phyloP scores from a whole-genome alignment of 441 rosid genomes.

The Populus trichocarpa region DNA sequence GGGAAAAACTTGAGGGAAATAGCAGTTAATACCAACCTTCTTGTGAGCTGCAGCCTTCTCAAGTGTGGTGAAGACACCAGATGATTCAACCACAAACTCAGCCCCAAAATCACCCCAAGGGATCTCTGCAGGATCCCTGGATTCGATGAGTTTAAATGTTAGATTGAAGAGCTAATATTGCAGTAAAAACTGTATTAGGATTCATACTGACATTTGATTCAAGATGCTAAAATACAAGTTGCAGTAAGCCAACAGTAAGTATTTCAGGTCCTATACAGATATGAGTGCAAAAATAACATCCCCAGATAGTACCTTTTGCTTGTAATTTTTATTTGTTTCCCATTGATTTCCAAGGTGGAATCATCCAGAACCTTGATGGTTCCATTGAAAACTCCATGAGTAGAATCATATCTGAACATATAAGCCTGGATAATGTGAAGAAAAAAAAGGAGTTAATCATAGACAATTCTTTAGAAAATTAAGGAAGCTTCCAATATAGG shows the following conservation, averaged over 20 bases:
- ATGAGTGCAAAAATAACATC: background rate
- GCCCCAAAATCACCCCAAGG: conserved; percentile 97
- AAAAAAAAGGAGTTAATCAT: background rate
- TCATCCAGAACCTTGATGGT: conserved; percentile 66
- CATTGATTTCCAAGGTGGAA: conserved; percentile 86
- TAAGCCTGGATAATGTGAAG: conserved; percentile 57
- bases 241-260: background rate
- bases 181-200: background rate
- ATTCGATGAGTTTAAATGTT: conserved; percentile 12
- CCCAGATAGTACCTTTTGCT: conserved; percentile 58
- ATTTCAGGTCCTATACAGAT: background rate
- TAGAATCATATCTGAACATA: conserved; percentile 94
- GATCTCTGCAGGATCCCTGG: conserved; percentile 89
- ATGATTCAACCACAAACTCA: conserved; percentile 90
- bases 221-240: conserved; percentile 2
- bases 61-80: conserved; percentile 85
- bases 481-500: background rate
- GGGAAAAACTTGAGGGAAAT: background rate
- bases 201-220: background rate
- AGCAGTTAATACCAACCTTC: conserved; percentile 44
- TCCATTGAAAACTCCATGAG: conserved; percentile 84
- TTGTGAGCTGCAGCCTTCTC: conserved; percentile 83
- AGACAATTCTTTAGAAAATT: conserved; percentile 10
- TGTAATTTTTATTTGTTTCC: conserved; percentile 65
- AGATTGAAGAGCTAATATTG: conserved; percentile 1